These are phyloP conservation scores for Wickerhamomyces queroliae DNA, from an alignment of 805 yeast species.

Conservation along the genomic window DNA sequence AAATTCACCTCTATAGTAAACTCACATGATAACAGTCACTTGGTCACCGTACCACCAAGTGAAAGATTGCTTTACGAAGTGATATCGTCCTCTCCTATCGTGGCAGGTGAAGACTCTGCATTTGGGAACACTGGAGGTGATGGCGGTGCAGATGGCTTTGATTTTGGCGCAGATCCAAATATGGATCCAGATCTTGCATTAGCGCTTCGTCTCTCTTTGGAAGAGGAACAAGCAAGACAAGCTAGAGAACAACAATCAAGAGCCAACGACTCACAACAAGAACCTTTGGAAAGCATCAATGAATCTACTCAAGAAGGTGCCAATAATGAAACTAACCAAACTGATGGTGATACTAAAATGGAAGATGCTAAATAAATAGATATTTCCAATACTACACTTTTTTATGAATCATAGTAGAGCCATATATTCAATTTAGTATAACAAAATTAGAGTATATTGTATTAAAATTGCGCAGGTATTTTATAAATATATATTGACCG, in stretches of 20 bases:
- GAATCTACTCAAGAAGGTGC: neutral
- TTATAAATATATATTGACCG: neutral
- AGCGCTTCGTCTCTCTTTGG: slow-evolving; percentile 90
- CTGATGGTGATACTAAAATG: slow-evolving; percentile 4
- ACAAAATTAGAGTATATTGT: neutral
- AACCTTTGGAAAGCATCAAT: slow-evolving; percentile 3
- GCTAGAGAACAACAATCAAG: slow-evolving; percentile 53
- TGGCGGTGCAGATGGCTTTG: slow-evolving; percentile 49
- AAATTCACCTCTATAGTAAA: slow-evolving; percentile 71
- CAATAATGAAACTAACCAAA: neutral
- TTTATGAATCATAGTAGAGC: no score
- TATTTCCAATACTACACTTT: no score
- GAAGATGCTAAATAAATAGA: slow-evolving; percentile 2
- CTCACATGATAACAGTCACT: slow-evolving; percentile 68
- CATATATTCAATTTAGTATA: no score
- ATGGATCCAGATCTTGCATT: slow-evolving; percentile 97
- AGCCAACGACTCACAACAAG: slow-evolving; percentile 9
- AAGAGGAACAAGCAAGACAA: slow-evolving; percentile 91
- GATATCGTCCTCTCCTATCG: slow-evolving; percentile 69
- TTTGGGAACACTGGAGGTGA: slow-evolving; percentile 39
- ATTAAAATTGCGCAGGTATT: neutral
- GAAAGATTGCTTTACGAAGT: slow-evolving; percentile 79
- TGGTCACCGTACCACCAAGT: slow-evolving; percentile 85
- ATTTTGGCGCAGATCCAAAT: slow-evolving; percentile 74
- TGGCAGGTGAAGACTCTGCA: slow-evolving; percentile 55